These are phyloP conservation scores for Rhizopogon rudus DNA, from an alignment of 768 basidiomycete species.

Conservation along the genomic window DNA sequence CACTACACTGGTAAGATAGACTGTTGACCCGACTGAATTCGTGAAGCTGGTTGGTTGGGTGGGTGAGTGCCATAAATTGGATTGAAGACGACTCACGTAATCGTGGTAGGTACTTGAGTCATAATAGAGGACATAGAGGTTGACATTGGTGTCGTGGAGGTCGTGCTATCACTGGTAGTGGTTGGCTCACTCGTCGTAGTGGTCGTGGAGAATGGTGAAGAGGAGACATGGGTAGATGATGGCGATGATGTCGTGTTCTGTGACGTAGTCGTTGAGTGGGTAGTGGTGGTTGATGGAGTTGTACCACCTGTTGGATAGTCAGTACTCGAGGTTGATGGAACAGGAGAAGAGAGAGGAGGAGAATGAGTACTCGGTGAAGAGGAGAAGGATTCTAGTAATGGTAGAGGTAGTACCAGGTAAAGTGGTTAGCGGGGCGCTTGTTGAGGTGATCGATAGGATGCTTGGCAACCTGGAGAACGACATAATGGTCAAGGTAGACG, in stretches of 20 bases:
- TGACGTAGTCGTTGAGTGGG: neutral
- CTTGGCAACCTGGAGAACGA: too few relatives aligned
- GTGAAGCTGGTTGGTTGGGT: constrained; percentile 15
- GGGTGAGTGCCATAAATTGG: neutral
- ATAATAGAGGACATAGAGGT: neutral
- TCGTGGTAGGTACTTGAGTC: constrained; percentile 1
- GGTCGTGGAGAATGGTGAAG: neutral
- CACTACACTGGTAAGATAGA: constrained; percentile 13
- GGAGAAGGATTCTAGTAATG: neutral
- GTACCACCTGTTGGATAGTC: neutral
- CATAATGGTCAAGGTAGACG: too few relatives aligned
- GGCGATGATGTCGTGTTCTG: neutral
- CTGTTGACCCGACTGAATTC: constrained; percentile 13
- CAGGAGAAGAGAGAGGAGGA: constrained; percentile 4
- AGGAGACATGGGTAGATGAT: neutral
- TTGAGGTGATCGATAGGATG: neutral
- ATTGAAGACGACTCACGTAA: constrained; percentile 17
- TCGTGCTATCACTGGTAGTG: neutral
- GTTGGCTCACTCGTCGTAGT: neutral
- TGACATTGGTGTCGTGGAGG: neutral
- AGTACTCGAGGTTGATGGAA: neutral
- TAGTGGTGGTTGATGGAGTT: constrained; percentile 4
- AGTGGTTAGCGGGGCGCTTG: too few relatives aligned
- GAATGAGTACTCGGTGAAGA: constrained; percentile 8
- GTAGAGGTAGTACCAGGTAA: constrained; percentile 14